Evolutionary conservation across 176 grass and related monocot genomes (phyloP).

Genomic region (bread wheat (Triticum aestivum)): DNA sequence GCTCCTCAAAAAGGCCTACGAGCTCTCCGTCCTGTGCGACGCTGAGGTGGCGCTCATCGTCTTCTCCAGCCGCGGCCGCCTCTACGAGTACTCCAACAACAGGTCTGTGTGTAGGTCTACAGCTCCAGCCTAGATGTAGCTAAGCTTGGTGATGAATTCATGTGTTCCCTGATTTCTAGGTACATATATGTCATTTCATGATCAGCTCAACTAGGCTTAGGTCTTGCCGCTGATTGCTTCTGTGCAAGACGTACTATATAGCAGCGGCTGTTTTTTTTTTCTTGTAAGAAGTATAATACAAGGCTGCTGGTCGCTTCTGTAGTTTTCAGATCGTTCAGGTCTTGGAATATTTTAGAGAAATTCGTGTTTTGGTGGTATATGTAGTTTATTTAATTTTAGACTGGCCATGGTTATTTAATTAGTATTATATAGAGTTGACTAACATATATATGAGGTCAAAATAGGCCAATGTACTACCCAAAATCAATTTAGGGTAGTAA

Average conservation of each 20-base stretch:
- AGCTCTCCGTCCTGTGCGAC: slow-evolving; percentile 81
- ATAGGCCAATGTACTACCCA: too few relatives aligned
- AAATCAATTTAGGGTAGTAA: too few relatives aligned
- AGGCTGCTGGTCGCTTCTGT: too few relatives aligned
- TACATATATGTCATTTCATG: slow-evolving; percentile 44
- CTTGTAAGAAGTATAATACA: too few relatives aligned
- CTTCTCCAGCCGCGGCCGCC: slow-evolving; percentile 89
- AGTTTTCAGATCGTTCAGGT: too few relatives aligned
- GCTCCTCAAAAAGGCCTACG: slow-evolving; percentile 83
- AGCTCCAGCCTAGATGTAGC: background rate
- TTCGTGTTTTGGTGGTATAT: too few relatives aligned
- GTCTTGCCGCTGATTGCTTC: background rate
- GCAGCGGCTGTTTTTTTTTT: too few relatives aligned
- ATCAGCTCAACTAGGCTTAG: background rate
- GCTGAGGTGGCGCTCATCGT: slow-evolving; percentile 78
- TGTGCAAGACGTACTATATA: background rate
- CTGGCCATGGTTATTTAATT: too few relatives aligned
- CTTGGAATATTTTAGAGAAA: too few relatives aligned
- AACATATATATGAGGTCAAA: too few relatives aligned
- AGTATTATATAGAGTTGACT: too few relatives aligned
- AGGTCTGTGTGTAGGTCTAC: slow-evolving; percentile 38
- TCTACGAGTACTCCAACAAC: slow-evolving; percentile 97
- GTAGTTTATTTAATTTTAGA: too few relatives aligned
- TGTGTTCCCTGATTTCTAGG: background rate
- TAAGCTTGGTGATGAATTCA: background rate